Conservation (phyloP, 257 asterid genomes). For the Leonotis leonurus region DNA sequence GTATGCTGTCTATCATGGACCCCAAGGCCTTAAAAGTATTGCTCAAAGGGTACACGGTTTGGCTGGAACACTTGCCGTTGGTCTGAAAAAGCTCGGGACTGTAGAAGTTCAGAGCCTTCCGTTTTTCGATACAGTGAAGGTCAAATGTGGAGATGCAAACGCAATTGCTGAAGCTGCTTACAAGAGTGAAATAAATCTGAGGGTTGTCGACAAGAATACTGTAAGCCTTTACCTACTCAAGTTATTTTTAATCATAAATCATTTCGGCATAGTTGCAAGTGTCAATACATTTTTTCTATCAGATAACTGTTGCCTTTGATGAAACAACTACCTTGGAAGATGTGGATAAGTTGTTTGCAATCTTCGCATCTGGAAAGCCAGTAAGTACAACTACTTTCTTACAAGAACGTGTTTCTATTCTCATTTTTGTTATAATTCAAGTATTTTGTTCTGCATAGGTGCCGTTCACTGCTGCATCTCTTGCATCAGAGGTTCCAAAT, state of each 20-base stretch:
- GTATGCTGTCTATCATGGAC: slow-evolving; percentile 99
- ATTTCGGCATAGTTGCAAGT: not conserved
- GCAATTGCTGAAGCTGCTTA: slow-evolving; percentile 78
- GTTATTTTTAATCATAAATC: not conserved
- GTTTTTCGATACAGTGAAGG: slow-evolving; percentile 90
- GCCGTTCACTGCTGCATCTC: slow-evolving; percentile 73
- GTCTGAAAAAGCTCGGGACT: slow-evolving; percentile 78
- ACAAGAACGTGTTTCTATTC: not conserved
- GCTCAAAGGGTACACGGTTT: slow-evolving; percentile 94
- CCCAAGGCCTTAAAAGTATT: slow-evolving; percentile 89
- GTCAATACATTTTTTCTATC: slow-evolving; percentile 8
- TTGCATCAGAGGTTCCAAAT: slow-evolving; percentile 69
- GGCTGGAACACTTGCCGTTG: slow-evolving; percentile 75
- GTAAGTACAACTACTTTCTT: slow-evolving; percentile 38
- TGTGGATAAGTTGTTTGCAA: slow-evolving; percentile 83
- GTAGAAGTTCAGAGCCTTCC: slow-evolving; percentile 88
- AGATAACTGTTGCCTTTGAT: slow-evolving; percentile 87
- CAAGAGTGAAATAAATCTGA: slow-evolving; percentile 63
- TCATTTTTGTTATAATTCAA: not conserved
- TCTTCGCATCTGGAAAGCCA: slow-evolving; percentile 76
- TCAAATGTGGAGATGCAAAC: slow-evolving; percentile 60
- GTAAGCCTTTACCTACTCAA: slow-evolving; percentile 35
- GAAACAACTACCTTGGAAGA: slow-evolving; percentile 93
- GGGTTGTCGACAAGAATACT: slow-evolving; percentile 66
- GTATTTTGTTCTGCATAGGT: slow-evolving; percentile 38